phyloP scores from a whole-genome alignment of 169 alveolate genomes.

The Plasmodium fragile region DNA sequence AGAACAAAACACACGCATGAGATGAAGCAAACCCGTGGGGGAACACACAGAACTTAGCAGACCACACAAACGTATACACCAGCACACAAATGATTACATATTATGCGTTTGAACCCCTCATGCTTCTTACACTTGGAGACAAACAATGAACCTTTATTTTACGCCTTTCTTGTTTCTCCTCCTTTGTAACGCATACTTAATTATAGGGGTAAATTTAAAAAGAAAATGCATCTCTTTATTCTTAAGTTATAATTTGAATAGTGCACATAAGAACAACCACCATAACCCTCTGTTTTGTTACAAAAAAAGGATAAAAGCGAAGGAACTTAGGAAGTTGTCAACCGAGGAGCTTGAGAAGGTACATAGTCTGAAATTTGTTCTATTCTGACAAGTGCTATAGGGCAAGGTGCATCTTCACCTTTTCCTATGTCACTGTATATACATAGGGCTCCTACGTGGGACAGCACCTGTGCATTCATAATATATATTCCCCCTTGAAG shows the following conservation, averaged over 20 bases:
- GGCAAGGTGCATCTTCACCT: neutral
- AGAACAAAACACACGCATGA: neutral
- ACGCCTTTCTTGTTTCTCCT: constrained; percentile 5
- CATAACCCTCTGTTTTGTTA: constrained; percentile 21
- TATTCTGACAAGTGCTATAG: neutral
- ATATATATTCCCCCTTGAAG: neutral
- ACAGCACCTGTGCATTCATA: neutral
- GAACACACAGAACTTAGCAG: neutral
- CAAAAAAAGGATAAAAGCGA: constrained; percentile 67
- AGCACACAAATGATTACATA: neutral
- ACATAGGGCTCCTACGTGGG: neutral
- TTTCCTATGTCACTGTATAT: neutral
- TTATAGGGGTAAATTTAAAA: constrained; percentile 26
- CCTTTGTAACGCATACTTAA: constrained; percentile 33
- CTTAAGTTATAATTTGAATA: constrained; percentile 13
- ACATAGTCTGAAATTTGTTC: neutral
- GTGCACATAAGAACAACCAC: neutral
- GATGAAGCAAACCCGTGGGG: neutral
- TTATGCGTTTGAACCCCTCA: neutral
- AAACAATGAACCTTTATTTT: constrained; percentile 56
- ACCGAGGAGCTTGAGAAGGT: constrained; percentile 75
- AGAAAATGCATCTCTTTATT: constrained; percentile 27
- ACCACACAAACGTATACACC: neutral
- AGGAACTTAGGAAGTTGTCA: constrained; percentile 55
- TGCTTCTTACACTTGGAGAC: neutral